Conservation (phyloP, 345 rosid species). For the Angophora floribunda region DNA sequence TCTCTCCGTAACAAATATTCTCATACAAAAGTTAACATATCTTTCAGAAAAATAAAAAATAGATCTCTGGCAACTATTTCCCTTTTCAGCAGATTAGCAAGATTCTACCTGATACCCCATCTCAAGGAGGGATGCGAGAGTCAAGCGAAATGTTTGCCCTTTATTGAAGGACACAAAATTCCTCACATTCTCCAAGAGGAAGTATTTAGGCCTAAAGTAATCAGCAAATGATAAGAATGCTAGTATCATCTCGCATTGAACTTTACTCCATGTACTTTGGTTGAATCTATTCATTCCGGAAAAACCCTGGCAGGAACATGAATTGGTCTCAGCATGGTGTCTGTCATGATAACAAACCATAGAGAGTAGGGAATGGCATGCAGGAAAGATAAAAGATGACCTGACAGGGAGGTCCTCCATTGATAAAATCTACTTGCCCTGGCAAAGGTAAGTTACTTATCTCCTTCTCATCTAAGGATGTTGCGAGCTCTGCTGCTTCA, state of each 20-base stretch:
- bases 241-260: conserved; percentile 62
- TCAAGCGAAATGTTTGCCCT: conserved; percentile 76
- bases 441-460: conserved; percentile 27
- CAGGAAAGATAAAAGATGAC: conserved; percentile 6
- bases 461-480: conserved; percentile 26
- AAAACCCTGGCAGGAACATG: conserved; percentile 62
- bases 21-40: not conserved
- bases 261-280: conserved; percentile 70
- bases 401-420: conserved; percentile 98
- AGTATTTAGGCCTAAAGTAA: conserved; percentile 79
- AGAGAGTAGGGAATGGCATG: not conserved
- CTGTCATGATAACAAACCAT: not conserved
- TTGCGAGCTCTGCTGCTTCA: conserved; percentile 51
- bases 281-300: conserved; percentile 84
- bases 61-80: not conserved
- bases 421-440: conserved; percentile 87
- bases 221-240: conserved; percentile 65
- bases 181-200: conserved; percentile 87
- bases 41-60: not conserved
- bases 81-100: not conserved
- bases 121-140: conserved; percentile 60
- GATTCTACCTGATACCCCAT: conserved; percentile 44
- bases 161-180: conserved; percentile 74
- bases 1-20: not conserved
- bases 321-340: not conserved